Percentiles rank a stretch among this genome's conserved stretches.
phyloP scores from a whole-genome alignment of 805 yeast genomes.

The Wickerhamomyces bovis region DNA sequence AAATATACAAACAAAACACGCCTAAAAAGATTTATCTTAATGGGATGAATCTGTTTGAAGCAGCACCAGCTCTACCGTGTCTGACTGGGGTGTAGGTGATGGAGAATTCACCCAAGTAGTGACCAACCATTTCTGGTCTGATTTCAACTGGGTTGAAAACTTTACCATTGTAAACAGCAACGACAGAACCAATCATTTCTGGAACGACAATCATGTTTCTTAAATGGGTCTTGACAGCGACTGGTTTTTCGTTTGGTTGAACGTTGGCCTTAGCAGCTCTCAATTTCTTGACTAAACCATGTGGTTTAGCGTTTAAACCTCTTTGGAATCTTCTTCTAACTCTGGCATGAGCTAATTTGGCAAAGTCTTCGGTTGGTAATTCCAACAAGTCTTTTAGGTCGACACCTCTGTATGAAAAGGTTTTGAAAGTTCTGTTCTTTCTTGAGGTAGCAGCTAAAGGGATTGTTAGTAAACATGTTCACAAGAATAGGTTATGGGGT shows the following conservation, averaged over 20 bases:
- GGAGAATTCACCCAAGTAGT: constrained; percentile 99
- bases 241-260: constrained; percentile 93
- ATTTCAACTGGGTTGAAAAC: constrained; percentile 98
- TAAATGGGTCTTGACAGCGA: constrained; percentile 96
- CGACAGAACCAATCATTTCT: constrained; percentile 99
- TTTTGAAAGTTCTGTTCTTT: constrained; percentile 90
- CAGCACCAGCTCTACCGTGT: constrained; percentile 96
- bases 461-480: constrained; percentile 15
- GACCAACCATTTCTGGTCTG: constrained; percentile 99
- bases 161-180: constrained; percentile 99
- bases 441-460: constrained; percentile 37
- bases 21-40: constrained; percentile 34
- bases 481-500: neutral
- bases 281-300: constrained; percentile 94
- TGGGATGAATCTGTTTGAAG: constrained; percentile 72
- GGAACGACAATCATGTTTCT: constrained; percentile 99
- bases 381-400: constrained; percentile 91
- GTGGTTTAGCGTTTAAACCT: constrained; percentile 93
- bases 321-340: constrained; percentile 99
- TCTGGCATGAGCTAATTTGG: constrained; percentile 95
- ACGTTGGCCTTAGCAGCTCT: constrained; percentile 94
- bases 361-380: constrained; percentile 93
- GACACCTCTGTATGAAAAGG: constrained; percentile 98
- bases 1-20: neutral
- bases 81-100: constrained; percentile 99